These are phyloP conservation scores for Diplocarpon rosae DNA, from an alignment of 2,329 filamentous ascomycete genomes.

Conservation along the genomic window DNA sequence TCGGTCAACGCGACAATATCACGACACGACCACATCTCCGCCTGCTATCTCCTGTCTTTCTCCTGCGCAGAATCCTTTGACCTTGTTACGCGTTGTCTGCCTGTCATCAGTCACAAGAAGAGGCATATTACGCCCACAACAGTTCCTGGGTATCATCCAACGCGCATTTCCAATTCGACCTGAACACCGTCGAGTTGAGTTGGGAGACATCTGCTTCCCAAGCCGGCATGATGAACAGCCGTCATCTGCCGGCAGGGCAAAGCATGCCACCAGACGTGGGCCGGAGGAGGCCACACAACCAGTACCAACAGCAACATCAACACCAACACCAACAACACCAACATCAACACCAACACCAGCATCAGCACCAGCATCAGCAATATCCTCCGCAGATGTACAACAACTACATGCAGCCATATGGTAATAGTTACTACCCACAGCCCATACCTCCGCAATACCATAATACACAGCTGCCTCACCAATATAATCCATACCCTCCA, in stretches of 20 bases:
- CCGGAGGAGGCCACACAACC: conserved; percentile 26
- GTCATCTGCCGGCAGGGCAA: conserved; percentile 69
- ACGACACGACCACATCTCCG: conserved; percentile 1
- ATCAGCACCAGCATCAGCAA: conserved; percentile 26
- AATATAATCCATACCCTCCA: conserved; percentile 32
- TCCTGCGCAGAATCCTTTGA: too few species aligned
- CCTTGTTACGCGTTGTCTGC: background rate
- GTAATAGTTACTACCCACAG: conserved; percentile 39
- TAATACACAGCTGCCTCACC: conserved; percentile 35
- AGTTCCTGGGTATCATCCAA: background rate
- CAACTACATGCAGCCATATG: conserved; percentile 40
- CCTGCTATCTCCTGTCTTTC: too few species aligned
- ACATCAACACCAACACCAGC: conserved; percentile 3
- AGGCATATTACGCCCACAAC: too few species aligned
- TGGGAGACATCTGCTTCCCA: conserved; percentile 32
- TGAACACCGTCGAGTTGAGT: conserved; percentile 21
- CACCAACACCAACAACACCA: conserved; percentile 30
- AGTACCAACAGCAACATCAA: conserved; percentile 22
- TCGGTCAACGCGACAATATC: conserved; percentile 12
- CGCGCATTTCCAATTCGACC: conserved; percentile 16
- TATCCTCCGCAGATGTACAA: conserved; percentile 38
- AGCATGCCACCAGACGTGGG: conserved; percentile 31
- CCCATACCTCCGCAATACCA: conserved; percentile 51
- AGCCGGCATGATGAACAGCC: conserved; percentile 67
- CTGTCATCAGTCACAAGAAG: background rate